phyloP scores from a whole-genome alignment of 768 basidiomycete genomes.

The Lactarius sanguifluus region DNA sequence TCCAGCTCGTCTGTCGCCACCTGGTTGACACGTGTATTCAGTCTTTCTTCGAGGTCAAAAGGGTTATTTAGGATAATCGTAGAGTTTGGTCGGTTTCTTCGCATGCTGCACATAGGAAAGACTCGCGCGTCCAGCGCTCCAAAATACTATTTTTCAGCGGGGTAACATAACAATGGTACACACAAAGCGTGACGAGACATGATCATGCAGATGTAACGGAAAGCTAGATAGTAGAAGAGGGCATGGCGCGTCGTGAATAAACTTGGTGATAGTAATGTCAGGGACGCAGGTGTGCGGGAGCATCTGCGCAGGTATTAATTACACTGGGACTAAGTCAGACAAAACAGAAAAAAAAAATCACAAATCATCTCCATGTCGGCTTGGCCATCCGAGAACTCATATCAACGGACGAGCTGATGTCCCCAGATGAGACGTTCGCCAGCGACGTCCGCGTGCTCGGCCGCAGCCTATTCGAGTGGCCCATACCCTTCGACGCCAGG shows the following conservation, averaged over 20 bases:
- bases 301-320: constrained; percentile 10
- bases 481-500: constrained; percentile 35
- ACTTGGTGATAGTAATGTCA: constrained; percentile 21
- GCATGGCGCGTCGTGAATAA: constrained; percentile 11
- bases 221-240: constrained; percentile 20
- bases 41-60: constrained; percentile 91
- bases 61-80: constrained; percentile 61
- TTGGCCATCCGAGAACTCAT: constrained; percentile 35
- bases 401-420: constrained; percentile 48
- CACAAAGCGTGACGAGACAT: constrained; percentile 18
- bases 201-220: constrained; percentile 16
- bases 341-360: constrained; percentile 9
- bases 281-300: constrained; percentile 7
- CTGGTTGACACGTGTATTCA: constrained; percentile 33
- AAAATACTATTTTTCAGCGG: neutral
- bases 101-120: constrained; percentile 14
- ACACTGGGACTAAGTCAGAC: neutral
- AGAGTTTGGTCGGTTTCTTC: neutral
- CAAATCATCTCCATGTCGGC: constrained; percentile 59
- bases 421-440: constrained; percentile 43
- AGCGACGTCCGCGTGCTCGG: constrained; percentile 27
- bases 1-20: constrained; percentile 17
- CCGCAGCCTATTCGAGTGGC: constrained; percentile 35
- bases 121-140: neutral
- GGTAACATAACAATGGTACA: constrained; percentile 26